These are phyloP conservation scores for Eucalyptus fibrosa DNA, from an alignment of 345 rosid species.

Conservation along the genomic window DNA sequence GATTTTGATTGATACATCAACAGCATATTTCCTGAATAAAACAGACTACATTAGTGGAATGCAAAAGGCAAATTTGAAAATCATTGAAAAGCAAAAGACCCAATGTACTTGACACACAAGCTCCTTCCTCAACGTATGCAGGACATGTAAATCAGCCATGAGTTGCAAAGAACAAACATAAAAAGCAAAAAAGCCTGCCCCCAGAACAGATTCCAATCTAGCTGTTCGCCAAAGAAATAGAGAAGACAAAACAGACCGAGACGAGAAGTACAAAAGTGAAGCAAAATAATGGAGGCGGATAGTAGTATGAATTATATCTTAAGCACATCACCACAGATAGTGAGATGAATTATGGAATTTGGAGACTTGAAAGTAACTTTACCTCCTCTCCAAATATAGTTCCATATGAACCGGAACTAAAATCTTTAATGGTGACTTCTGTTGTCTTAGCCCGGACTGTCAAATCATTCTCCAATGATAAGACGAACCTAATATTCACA, in stretches of 20 bases:
- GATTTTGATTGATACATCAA: background rate
- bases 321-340: background rate
- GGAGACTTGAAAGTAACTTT: background rate
- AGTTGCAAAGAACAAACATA: background rate
- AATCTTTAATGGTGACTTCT: slow-evolving; percentile 59
- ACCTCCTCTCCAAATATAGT: slow-evolving; percentile 94
- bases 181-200: background rate
- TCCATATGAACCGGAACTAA: slow-evolving; percentile 81
- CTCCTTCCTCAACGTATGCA: background rate
- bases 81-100: background rate
- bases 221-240: background rate
- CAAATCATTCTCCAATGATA: slow-evolving; percentile 80
- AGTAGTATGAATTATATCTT: background rate
- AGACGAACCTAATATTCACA: slow-evolving; percentile 42
- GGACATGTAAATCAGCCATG: background rate
- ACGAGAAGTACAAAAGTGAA: background rate
- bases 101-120: background rate
- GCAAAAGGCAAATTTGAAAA: background rate
- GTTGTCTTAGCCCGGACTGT: slow-evolving; percentile 75
- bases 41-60: background rate
- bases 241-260: background rate
- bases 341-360: background rate
- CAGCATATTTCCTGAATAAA: background rate
- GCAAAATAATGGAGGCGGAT: background rate
- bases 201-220: background rate